These are phyloP conservation scores for Solanum chiquidenum DNA, from an alignment of 257 asterid species.

Conservation along the genomic window DNA sequence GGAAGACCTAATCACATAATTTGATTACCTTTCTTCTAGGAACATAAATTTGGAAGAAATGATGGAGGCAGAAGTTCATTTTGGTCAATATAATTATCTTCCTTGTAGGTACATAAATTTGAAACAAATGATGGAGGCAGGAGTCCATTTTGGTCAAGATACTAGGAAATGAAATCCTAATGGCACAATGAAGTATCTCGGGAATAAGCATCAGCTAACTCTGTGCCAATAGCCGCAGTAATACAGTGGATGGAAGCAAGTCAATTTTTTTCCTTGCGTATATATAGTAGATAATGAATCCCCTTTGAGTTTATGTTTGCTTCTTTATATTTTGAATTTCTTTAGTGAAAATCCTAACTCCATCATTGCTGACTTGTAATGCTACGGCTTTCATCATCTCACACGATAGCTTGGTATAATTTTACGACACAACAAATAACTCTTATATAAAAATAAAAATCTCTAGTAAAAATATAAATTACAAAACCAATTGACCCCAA, in stretches of 20 bases:
- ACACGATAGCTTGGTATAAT: neutral
- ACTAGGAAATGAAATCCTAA: neutral
- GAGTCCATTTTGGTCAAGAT: neutral
- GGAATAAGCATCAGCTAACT: neutral
- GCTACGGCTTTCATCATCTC: neutral
- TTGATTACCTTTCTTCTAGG: neutral
- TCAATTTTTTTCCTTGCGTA: neutral
- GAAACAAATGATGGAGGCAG: neutral
- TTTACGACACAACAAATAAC: neutral
- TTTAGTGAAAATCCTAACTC: neutral
- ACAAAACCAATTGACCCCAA: neutral
- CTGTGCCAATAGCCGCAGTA: neutral
- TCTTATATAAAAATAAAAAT: neutral
- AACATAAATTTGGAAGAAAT: neutral
- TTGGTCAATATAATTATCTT: too few species aligned
- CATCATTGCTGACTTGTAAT: neutral
- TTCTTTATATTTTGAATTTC: neutral
- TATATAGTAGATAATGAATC: neutral
- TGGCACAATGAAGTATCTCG: neutral
- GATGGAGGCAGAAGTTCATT: neutral
- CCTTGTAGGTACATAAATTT: neutral
- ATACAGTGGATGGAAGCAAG: neutral
- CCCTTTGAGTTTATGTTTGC: neutral
- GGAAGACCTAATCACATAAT: neutral
- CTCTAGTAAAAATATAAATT: neutral